Evolutionary conservation across 2,329 filamentous ascomycete species (phyloP), one percentile per base, ranked within the genome.

Genomic region (Pseudocercospora vitis): DNA sequence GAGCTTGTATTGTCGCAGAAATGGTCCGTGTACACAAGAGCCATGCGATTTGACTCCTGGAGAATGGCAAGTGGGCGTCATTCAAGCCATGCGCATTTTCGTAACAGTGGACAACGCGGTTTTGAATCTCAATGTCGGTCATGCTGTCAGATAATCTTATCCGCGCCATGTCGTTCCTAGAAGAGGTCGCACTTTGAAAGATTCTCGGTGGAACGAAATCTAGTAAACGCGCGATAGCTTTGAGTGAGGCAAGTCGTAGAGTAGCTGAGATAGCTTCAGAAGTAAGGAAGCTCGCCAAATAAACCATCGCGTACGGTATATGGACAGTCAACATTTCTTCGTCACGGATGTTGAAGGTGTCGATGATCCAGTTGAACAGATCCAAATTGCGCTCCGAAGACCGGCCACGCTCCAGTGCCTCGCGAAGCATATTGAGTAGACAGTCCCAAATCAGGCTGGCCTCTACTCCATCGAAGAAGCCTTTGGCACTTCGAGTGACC

Each of bases 391-490:
- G 73, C 31, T 6, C 21, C 3, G 23, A 28, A 16, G 37, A 28
- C 9, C 33, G 32, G n/a, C 37, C 18, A 19, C 19, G 19, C 14
- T 56, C 45, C 16, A 62, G 53, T 21, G 55, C 42, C 14, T 55
- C 50, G 29, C 26, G 56, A 18, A 63, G 23, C 5, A 66, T 56
- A 21, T 55, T 58, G 33, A 65, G 56, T 2, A 72, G 57, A 28
- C 61, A 64, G 11, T 61, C 57, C 77, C 95, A 99, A 42, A 99
- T 96, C 16, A 97, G 77, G 6, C 88, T 87, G 64, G 91, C 95
- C 72, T 99, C 94, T 32, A 97, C 92, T 4, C 92, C 92, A 68
- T 99, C 94, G 63, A 99, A 99, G 73, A 99, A 99, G 33, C 94
- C 87, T 67, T 88, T 95, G 4, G 92, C 94, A 68, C 92, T 97